Percentiles rank a stretch among this genome's conserved stretches.
Conservation (phyloP, 495 filamentous ascomycete genomes). For the Rhizodiscina lignyota region DNA sequence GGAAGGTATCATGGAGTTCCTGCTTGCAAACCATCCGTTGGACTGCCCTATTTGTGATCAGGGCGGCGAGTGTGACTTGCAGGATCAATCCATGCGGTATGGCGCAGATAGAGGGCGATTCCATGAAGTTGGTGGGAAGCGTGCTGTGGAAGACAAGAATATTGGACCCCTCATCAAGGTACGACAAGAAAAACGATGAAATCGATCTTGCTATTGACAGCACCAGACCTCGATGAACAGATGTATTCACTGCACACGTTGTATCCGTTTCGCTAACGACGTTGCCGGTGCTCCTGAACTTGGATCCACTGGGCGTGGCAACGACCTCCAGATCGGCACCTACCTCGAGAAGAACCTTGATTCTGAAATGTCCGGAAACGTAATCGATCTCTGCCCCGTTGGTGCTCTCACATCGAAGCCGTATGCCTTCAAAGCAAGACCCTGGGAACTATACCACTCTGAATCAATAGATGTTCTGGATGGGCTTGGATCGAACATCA, state of each 20-base stretch:
- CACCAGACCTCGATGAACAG: slow-evolving; percentile 89
- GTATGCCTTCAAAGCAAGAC: slow-evolving; percentile 89
- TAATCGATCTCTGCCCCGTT: slow-evolving; percentile 96
- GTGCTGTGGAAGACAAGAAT: slow-evolving; percentile 97
- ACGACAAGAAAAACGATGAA: neutral
- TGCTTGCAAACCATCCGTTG: slow-evolving; percentile 90
- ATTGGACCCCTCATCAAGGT: slow-evolving; percentile 91
- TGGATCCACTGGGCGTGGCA: slow-evolving; percentile 84
- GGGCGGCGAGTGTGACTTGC: slow-evolving; percentile 94
- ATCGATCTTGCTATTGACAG: slow-evolving; percentile 4
- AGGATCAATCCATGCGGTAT: slow-evolving; percentile 98
- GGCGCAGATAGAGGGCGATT: slow-evolving; percentile 91
- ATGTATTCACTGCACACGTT: slow-evolving; percentile 97
- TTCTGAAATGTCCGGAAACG: slow-evolving; percentile 88
- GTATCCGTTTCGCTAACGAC: slow-evolving; percentile 94
- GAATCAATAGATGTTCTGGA: slow-evolving; percentile 93
- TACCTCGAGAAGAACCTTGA: slow-evolving; percentile 86
- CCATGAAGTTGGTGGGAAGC: slow-evolving; percentile 87
- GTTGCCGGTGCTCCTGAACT: slow-evolving; percentile 89
- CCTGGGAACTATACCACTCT: slow-evolving; percentile 86
- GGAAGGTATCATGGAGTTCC: slow-evolving; percentile 97
- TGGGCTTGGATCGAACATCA: slow-evolving; percentile 82
- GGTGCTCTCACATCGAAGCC: slow-evolving; percentile 93
- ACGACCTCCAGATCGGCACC: slow-evolving; percentile 94
- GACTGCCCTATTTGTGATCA: slow-evolving; percentile 97